Conservation (phyloP, 805 yeast genomes). For the Candida andamanensis region DNA sequence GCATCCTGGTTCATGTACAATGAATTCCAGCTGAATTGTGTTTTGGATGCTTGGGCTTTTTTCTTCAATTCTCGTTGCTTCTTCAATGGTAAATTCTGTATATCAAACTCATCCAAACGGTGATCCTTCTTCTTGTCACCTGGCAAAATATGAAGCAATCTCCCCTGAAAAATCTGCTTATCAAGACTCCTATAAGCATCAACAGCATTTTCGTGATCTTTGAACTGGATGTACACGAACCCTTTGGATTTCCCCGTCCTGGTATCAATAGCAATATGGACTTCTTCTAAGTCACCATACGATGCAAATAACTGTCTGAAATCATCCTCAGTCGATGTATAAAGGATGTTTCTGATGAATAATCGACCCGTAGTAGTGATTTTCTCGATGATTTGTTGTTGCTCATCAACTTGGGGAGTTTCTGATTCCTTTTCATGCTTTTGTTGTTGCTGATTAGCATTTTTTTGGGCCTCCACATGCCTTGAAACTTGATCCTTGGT, state of each 20-base stretch:
- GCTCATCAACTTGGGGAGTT: conserved; percentile 23
- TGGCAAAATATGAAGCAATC: conserved; percentile 83
- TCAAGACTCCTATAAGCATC: conserved; percentile 71
- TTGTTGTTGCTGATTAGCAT: conserved; percentile 2
- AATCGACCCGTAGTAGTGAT: conserved; percentile 72
- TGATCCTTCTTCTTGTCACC: conserved; percentile 80
- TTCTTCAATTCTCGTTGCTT: conserved; percentile 82
- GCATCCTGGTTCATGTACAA: conserved; percentile 88
- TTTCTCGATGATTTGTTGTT: conserved; percentile 45
- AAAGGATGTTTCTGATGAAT: conserved; percentile 81
- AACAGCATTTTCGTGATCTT: conserved; percentile 66
- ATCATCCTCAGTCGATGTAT: conserved; percentile 75
- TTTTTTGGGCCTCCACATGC: conserved; percentile 4
- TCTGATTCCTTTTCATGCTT: conserved; percentile 1
- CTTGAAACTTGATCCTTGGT: conserved; percentile 21
- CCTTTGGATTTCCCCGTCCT: conserved; percentile 91
- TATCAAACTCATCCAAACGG: conserved; percentile 81
- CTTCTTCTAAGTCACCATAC: conserved; percentile 79
- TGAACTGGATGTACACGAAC: conserved; percentile 77
- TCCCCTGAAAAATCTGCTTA: conserved; percentile 89
- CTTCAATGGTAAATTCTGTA: conserved; percentile 86
- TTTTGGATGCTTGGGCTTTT: conserved; percentile 77
- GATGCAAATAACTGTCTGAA: conserved; percentile 56
- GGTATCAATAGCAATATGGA: conserved; percentile 87
- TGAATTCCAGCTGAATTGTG: conserved; percentile 93